Base-by-base conservation (phyloP, 192 early-diverging fungal genomes). In the Dissophora globulifera region DNA sequence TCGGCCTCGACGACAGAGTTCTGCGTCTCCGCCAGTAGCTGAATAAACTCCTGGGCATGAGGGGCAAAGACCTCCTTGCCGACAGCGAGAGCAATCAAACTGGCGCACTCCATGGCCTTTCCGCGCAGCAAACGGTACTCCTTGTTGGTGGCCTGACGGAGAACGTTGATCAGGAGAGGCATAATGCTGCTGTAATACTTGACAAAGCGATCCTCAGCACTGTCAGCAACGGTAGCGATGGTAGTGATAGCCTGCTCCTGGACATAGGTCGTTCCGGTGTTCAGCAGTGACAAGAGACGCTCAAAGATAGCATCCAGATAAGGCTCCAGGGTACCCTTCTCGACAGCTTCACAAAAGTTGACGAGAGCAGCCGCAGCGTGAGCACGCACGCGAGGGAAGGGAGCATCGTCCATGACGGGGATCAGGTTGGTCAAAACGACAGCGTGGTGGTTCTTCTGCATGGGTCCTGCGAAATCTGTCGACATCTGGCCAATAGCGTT, bases 161-260 rank as follows among this genome's bases (percentile, higher is more conserved):
- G 83, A 50, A 98, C 88, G 66, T 93, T 91, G 22, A 99, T 83
- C 51, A 99, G 83, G 54, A 97, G 84, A 25, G 97, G 97, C 97
- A 99, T 99, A 70, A 99, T 96, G 12, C 85, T 83, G 58, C 81
- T 70, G 79, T 99, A 97, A 83, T 96, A 98, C 84, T 95, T 92
- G 54, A 83, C 83, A 67, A 98, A 98, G 78, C 90, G 83, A 54
- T 91, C 90, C 71, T 93, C 92, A n/a, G 97, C 95, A 53, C 91
- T 93, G 78, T 98, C 96, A 3, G 97, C 98, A 25, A 98, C 91
- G 1, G 94, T 96, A 49, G 97, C 96, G 60, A 99, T 94, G 17
- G 96, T 93, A 26, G 98, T 99, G 66, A 99, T 93, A 30, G 96
- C 96, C 82, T 99, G 97, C 80, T 99, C 97, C 81, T 99, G 98